Evolutionary conservation across 169 alveolate genomes (phyloP).

Genomic region (Plasmodium knowlesi): DNA sequence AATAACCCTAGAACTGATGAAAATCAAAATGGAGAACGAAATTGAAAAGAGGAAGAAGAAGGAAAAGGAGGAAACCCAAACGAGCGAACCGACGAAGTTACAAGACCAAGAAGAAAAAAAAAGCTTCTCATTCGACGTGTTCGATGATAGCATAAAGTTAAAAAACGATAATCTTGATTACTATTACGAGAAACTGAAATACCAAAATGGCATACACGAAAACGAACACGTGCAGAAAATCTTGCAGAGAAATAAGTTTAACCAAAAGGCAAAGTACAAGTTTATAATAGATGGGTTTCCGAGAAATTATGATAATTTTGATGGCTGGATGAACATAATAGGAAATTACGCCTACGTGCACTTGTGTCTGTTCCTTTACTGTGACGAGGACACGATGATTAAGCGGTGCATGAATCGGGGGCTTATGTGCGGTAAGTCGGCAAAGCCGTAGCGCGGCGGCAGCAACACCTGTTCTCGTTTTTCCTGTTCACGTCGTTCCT

Average conservation of each 20-base stretch:
- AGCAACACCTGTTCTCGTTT: no score
- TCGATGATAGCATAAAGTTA: slow-evolving; percentile 34
- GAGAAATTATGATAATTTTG: slow-evolving; percentile 91
- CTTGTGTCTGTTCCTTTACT: slow-evolving; percentile 77
- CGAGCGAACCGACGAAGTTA: neutral
- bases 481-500: neutral
- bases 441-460: slow-evolving; percentile 27
- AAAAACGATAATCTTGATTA: slow-evolving; percentile 31
- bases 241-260: slow-evolving; percentile 36
- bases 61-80: slow-evolving; percentile 76
- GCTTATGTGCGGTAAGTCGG: slow-evolving; percentile 70
- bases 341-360: slow-evolving; percentile 77
- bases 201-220: slow-evolving; percentile 59
- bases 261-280: slow-evolving; percentile 75
- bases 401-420: slow-evolving; percentile 80
- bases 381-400: slow-evolving; percentile 77
- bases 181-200: slow-evolving; percentile 37
- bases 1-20: slow-evolving; percentile 90
- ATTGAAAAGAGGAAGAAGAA: slow-evolving; percentile 79
- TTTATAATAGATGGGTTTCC: slow-evolving; percentile 98
- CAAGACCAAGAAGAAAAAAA: neutral
- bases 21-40: slow-evolving; percentile 89
- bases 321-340: slow-evolving; percentile 88
- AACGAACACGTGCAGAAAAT: slow-evolving; percentile 41
- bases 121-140: slow-evolving; percentile 55